Conservation (phyloP, 23 red algal genomes). For the Gracilariopsis chorda region DNA sequence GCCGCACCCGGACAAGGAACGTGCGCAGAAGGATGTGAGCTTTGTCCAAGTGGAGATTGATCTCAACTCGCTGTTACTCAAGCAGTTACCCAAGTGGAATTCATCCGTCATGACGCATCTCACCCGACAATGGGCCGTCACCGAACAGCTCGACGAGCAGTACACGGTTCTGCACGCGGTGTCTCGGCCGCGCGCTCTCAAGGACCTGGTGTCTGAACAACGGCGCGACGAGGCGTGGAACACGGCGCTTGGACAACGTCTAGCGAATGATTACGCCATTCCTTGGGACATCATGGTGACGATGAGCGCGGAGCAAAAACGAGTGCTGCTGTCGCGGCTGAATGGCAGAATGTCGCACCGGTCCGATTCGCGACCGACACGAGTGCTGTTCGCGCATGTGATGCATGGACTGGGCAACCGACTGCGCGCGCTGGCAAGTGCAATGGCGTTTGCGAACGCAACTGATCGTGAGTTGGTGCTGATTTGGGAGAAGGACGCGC, state of each 20-base stretch:
- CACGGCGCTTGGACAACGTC: slow-evolving; percentile 61
- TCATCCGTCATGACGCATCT: not conserved
- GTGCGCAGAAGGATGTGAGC: slow-evolving; percentile 52
- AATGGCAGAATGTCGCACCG: not conserved
- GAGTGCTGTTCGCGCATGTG: slow-evolving; percentile 56
- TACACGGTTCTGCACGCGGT: slow-evolving; percentile 24
- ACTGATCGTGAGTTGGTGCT: slow-evolving; percentile 54
- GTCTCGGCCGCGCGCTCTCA: slow-evolving; percentile 40
- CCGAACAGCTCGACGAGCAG: not conserved
- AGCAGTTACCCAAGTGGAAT: slow-evolving; percentile 52
- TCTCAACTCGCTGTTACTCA: slow-evolving; percentile 65
- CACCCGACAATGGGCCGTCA: not conserved
- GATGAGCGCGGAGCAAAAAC: slow-evolving; percentile 3
- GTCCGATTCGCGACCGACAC: not conserved
- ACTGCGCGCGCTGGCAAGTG: slow-evolving; percentile 66
- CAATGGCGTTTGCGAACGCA: slow-evolving; percentile 62
- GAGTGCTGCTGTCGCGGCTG: slow-evolving; percentile 1
- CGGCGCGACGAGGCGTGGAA: slow-evolving; percentile 28
- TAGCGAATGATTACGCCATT: slow-evolving; percentile 45
- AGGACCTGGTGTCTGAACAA: slow-evolving; percentile 32
- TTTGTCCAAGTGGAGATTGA: slow-evolving; percentile 80
- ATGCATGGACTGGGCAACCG: slow-evolving; percentile 83
- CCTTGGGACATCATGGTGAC: slow-evolving; percentile 79
- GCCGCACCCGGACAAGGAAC: slow-evolving; percentile 37
- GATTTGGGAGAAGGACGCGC: slow-evolving; percentile 72